Evolutionary conservation across 225 moss, liverwort and hornwort species (phyloP).

Genomic region (Ulota crispa): DNA sequence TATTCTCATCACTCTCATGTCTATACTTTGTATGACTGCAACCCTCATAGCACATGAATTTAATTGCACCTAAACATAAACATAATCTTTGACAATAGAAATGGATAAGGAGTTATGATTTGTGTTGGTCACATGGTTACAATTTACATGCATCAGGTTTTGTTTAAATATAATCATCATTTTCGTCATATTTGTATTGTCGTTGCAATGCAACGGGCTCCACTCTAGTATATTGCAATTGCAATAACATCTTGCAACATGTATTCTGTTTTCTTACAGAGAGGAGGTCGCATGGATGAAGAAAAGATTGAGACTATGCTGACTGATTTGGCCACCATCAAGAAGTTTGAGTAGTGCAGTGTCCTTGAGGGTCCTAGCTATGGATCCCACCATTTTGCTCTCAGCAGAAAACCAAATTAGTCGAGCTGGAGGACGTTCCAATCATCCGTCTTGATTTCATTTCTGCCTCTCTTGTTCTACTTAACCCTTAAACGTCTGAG

Average conservation of each 20-base stretch:
- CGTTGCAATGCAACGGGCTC: no score
- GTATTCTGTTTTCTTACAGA: slow-evolving; percentile 22
- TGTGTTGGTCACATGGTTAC: no score
- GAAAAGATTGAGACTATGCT: slow-evolving; percentile 65
- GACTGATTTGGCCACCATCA: slow-evolving; percentile 59
- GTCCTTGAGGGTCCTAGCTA: background rate
- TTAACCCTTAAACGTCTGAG: no score
- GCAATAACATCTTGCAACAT: background rate
- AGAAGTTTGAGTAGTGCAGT: slow-evolving; percentile 56
- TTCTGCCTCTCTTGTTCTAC: background rate
- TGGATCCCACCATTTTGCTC: background rate
- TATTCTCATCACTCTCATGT: no score
- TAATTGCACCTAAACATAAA: no score
- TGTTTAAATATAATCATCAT: no score
- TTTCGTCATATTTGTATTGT: no score
- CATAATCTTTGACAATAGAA: no score
- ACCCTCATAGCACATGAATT: no score
- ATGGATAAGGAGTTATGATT: no score
- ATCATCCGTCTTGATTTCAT: background rate
- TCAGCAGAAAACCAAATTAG: background rate
- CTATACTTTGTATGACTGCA: no score
- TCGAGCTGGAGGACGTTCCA: background rate
- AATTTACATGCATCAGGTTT: no score
- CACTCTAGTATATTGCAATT: background rate
- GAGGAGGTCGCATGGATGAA: slow-evolving; percentile 52